Evolutionary conservation across 495 filamentous ascomycete genomes (phyloP), one percentile per base, ranked within the genome.

Genomic region (Daldinia caldariorum): DNA sequence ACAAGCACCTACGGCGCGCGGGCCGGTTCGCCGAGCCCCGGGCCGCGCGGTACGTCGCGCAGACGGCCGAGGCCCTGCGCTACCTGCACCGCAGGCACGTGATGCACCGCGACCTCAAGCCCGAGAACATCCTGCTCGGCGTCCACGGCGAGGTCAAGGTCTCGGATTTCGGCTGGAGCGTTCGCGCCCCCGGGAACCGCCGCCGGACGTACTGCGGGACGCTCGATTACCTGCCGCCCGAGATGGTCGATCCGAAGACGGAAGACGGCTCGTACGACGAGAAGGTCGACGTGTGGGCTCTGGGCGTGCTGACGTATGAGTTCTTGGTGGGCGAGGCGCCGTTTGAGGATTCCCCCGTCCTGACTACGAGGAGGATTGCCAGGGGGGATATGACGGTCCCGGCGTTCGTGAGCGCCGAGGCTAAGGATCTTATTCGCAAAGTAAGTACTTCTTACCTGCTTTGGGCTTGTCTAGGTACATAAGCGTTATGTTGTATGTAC

Each of bases 131-230:
- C 70, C 88, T 99, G 14, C 89, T 99, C 37, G 95, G 95, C 18
- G 94, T 99, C 58, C 94, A 98, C 75, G 95, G 94, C 43, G 95
- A 99, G 81, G 96, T 99, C 81, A 99, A 99, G 80, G 94, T 99
- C 76, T 94, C 92, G 4, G 95, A 99, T 79, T 99, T 99, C 74
- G 95, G 95, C 50, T 99, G 95, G 95, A 94, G 91, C 79, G 95
- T 98, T 16, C 95, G 98, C 78, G 95, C 95, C 31, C 95, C 95
- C 8, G 97, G 96, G 74, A 97, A 96, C 81, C 81, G 94, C 58
- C 88, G 95, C 47, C 89, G 93, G 66, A 99, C 95, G 20, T 94
- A 97, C 88, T 99, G 95, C 78, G 95, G 95, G 71, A 99, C 95
- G 7, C 87, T 99, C 31, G 95, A 99, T 80, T 98, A 99, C 78